Percentiles rank a stretch among this genome's conserved stretches.
Evolutionary conservation across 257 asterid species (phyloP).

Genomic region (Mitragyna speciosa): DNA sequence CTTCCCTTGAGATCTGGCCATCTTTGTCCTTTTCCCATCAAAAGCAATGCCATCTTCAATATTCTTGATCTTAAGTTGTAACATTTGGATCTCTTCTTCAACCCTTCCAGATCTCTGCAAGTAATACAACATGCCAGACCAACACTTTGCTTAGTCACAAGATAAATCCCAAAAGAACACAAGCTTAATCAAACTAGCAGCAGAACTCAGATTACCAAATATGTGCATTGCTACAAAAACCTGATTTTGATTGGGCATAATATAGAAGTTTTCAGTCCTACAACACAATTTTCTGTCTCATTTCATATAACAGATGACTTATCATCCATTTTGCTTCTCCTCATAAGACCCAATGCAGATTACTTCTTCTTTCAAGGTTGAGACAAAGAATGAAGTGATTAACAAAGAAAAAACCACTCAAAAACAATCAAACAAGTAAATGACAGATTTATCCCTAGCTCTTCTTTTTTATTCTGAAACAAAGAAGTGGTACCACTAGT

Average conservation of each 20-base stretch:
- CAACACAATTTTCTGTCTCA: background rate
- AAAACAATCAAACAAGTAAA: background rate
- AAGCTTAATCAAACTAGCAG: background rate
- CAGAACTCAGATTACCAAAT: background rate
- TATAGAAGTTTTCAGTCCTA: too few species aligned
- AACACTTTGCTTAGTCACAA: background rate
- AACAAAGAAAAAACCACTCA: background rate
- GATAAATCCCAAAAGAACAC: background rate
- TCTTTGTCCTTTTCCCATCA: slow-evolving; percentile 71
- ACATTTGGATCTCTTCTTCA: slow-evolving; percentile 70
- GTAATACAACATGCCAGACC: background rate
- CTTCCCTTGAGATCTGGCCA: slow-evolving; percentile 88
- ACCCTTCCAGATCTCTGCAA: slow-evolving; percentile 79
- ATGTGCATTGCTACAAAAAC: background rate
- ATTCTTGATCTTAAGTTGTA: slow-evolving; percentile 59
- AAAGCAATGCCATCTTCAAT: slow-evolving; percentile 69
- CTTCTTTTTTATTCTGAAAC: background rate
- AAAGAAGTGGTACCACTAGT: background rate
- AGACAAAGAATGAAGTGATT: background rate
- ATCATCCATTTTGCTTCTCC: background rate
- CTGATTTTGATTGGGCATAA: background rate
- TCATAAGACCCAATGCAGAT: background rate
- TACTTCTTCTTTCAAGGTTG: background rate
- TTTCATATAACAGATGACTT: background rate
- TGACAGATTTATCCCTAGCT: background rate